A percentile compares a stretch with the other conserved stretches of the same genome.
phyloP scores from a whole-genome alignment of 1,284 basidiomycete genomes.

The Sporisorium exsertum region DNA sequence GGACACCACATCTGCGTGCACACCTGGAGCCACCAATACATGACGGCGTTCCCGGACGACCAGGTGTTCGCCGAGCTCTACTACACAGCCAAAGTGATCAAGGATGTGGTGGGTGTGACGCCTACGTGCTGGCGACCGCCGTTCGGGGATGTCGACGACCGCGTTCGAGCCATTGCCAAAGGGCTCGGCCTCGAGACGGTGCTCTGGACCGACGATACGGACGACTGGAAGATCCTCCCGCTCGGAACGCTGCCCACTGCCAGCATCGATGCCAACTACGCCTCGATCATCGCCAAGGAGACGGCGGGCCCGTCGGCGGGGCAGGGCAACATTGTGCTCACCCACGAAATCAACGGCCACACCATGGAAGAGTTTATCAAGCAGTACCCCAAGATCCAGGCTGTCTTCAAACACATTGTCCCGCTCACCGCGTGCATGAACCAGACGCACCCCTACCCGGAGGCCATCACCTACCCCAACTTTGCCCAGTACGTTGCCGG shows the following conservation, averaged over 20 bases:
- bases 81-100: slow-evolving; percentile 73
- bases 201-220: slow-evolving; percentile 72
- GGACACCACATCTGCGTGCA: slow-evolving; percentile 65
- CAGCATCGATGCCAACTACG: slow-evolving; percentile 71
- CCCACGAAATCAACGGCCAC: slow-evolving; percentile 65
- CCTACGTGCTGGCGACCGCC: slow-evolving; percentile 72
- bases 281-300: slow-evolving; percentile 69
- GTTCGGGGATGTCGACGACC: slow-evolving; percentile 73
- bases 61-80: slow-evolving; percentile 74
- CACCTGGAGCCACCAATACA: slow-evolving; percentile 72
- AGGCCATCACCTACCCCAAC: slow-evolving; percentile 69
- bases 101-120: slow-evolving; percentile 72
- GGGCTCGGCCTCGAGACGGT: slow-evolving; percentile 72
- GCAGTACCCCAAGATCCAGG: slow-evolving; percentile 60
- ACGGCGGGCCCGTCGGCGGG: slow-evolving; percentile 70
- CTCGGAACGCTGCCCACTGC: slow-evolving; percentile 65
- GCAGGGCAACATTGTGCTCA: slow-evolving; percentile 68
- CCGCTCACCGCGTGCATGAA: slow-evolving; percentile 67
- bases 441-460: slow-evolving; percentile 70
- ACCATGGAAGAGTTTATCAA: slow-evolving; percentile 64
- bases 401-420: slow-evolving; percentile 64
- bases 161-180: slow-evolving; percentile 72
- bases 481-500: slow-evolving; percentile 59
- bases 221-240: slow-evolving; percentile 71
- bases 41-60: slow-evolving; percentile 72